Evolutionary conservation across 108 stramenopile genomes (phyloP).

Genomic region (Cyclotella choctawhatcheeana): DNA sequence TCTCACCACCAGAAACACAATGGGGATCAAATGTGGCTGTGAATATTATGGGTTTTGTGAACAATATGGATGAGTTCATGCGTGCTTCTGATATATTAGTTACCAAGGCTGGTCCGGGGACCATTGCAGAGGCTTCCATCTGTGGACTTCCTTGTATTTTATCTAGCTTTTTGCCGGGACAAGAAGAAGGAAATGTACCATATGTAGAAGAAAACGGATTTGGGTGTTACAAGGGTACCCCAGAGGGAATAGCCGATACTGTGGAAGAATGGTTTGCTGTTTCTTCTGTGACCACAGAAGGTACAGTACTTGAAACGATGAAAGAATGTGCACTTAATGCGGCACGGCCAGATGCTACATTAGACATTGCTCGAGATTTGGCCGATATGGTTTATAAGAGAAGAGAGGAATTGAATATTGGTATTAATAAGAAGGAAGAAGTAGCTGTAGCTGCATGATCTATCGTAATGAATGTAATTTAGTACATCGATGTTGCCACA

Average conservation of each 20-base stretch:
- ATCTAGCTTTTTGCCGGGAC: constrained; percentile 91
- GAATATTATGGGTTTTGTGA: constrained; percentile 86
- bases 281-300: constrained; percentile 42
- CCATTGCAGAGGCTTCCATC: constrained; percentile 95
- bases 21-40: constrained; percentile 67
- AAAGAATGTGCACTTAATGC: constrained; percentile 70
- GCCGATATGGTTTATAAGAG: constrained; percentile 70
- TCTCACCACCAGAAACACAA: constrained; percentile 40
- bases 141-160: constrained; percentile 95
- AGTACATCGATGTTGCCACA: background rate
- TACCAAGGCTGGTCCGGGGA: constrained; percentile 96
- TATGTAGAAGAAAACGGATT: constrained; percentile 91
- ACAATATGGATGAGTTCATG: constrained; percentile 98
- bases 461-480: background rate
- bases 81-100: constrained; percentile 84
- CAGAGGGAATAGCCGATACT: constrained; percentile 83
- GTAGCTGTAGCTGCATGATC: constrained; percentile 8
- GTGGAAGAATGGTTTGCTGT: constrained; percentile 79
- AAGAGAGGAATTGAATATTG: constrained; percentile 31
- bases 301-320: constrained; percentile 57
- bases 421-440: background rate
- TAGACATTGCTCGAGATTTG: constrained; percentile 87
- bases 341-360: constrained; percentile 81
- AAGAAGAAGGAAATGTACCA: constrained; percentile 95
- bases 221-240: constrained; percentile 83